Evolutionary conservation across 805 yeast genomes (phyloP).

Genomic region (Schizosaccharomyces pombe): DNA sequence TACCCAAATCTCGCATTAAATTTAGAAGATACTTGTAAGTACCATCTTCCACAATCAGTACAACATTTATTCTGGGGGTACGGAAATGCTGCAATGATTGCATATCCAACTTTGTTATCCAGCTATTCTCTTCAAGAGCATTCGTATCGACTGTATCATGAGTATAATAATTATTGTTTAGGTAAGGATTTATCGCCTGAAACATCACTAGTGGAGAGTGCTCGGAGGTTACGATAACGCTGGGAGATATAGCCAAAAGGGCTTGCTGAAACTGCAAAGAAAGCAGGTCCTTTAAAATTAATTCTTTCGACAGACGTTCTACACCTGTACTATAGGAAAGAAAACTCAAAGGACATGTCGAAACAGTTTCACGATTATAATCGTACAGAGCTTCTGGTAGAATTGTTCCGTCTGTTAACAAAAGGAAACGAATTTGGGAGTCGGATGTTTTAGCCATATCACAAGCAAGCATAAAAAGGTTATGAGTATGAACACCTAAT

Average conservation of each 20-base stretch:
- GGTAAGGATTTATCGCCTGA: neutral
- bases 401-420: neutral
- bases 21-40: neutral
- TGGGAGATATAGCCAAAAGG: neutral
- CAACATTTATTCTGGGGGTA: neutral
- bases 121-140: neutral
- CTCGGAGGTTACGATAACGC: neutral
- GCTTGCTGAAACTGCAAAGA: neutral
- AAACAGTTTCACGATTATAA: neutral
- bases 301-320: neutral
- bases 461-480: neutral
- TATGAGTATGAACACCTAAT: neutral
- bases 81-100: neutral
- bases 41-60: neutral
- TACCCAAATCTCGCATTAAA: neutral
- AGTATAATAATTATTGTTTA: neutral
- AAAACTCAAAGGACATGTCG: neutral
- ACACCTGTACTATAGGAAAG: neutral
- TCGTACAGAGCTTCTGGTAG: neutral
- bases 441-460: neutral
- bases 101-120: neutral
- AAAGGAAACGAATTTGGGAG: neutral
- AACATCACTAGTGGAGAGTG: neutral
- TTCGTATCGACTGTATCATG: neutral
- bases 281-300: neutral